Percentiles rank a stretch among this genome's conserved stretches.
phyloP scores from a whole-genome alignment of 202 grass and related monocot species.

The Saccharum hybrid region DNA sequence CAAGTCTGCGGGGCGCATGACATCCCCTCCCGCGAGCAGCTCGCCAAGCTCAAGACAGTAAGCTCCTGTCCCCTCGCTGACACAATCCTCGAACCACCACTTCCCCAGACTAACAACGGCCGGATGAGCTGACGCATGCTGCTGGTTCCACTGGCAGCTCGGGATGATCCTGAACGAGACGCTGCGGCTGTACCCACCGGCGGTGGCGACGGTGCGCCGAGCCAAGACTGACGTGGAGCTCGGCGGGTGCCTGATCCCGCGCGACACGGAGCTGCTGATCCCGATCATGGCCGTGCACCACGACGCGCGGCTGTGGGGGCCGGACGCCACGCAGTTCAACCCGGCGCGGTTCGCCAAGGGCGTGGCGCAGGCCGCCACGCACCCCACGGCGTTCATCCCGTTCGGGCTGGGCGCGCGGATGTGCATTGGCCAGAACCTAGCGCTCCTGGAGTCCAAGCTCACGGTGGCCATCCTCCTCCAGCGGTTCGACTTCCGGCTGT shows the following conservation, averaged over 20 bases:
- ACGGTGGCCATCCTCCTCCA: slow-evolving; percentile 87
- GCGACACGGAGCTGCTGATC: slow-evolving; percentile 86
- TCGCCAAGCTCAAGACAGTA: slow-evolving; percentile 91
- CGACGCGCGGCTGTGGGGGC: slow-evolving; percentile 77
- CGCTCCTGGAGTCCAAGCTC: slow-evolving; percentile 89
- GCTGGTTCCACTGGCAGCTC: slow-evolving; percentile 50
- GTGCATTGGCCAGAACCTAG: slow-evolving; percentile 99
- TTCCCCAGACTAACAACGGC: neutral
- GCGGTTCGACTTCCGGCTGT: slow-evolving; percentile 81
- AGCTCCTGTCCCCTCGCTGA: neutral
- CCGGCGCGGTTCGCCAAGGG: slow-evolving; percentile 75
- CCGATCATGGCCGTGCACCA: slow-evolving; percentile 99
- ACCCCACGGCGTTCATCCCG: slow-evolving; percentile 88
- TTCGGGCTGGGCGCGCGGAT: slow-evolving; percentile 91
- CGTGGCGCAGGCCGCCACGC: slow-evolving; percentile 61
- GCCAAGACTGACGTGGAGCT: slow-evolving; percentile 87
- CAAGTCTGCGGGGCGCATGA: slow-evolving; percentile 69
- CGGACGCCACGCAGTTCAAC: slow-evolving; percentile 92
- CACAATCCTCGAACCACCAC: neutral
- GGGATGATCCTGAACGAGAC: slow-evolving; percentile 97
- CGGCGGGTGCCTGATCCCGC: slow-evolving; percentile 74
- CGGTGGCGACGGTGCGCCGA: slow-evolving; percentile 87
- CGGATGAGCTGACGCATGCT: slow-evolving; percentile 37
- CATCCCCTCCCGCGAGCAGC: slow-evolving; percentile 79
- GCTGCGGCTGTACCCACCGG: slow-evolving; percentile 92